phyloP scores from a whole-genome alignment of 139 green algal species.

The Volvox africanus region DNA sequence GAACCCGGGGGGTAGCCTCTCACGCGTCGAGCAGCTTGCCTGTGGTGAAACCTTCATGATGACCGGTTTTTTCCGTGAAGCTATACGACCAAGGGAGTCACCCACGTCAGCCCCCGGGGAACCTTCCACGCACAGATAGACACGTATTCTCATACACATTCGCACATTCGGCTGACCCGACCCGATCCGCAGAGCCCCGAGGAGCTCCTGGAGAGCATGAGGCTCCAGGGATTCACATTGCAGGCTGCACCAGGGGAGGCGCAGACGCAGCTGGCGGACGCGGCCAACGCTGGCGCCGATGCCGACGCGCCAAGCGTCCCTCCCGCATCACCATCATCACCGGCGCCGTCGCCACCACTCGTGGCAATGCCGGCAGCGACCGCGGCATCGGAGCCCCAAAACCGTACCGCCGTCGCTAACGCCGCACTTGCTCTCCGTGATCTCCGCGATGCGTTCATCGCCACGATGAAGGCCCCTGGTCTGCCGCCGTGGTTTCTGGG shows the following conservation, averaged over 20 bases:
- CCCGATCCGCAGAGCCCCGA: constrained; percentile 15
- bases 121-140: too few species aligned
- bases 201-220: constrained; percentile 35
- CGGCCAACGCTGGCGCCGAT: background rate
- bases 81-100: too few species aligned
- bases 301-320: background rate
- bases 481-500: constrained; percentile 50
- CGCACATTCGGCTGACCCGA: too few species aligned
- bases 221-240: constrained; percentile 23
- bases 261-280: background rate
- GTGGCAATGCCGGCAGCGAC: background rate
- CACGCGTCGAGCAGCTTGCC: too few species aligned
- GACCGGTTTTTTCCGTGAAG: too few species aligned
- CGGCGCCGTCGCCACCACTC: background rate
- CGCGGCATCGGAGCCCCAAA: background rate
- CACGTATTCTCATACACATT: too few species aligned
- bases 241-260: background rate
- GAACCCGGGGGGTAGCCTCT: too few species aligned
- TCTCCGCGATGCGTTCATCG: constrained; percentile 35
- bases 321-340: background rate
- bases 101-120: too few species aligned
- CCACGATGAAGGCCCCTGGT: background rate
- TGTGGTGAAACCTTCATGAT: too few species aligned
- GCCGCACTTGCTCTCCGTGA: background rate
- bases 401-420: background rate